These are phyloP conservation scores for Podospora australis DNA, from an alignment of 495 filamentous ascomycete species.

Conservation along the genomic window DNA sequence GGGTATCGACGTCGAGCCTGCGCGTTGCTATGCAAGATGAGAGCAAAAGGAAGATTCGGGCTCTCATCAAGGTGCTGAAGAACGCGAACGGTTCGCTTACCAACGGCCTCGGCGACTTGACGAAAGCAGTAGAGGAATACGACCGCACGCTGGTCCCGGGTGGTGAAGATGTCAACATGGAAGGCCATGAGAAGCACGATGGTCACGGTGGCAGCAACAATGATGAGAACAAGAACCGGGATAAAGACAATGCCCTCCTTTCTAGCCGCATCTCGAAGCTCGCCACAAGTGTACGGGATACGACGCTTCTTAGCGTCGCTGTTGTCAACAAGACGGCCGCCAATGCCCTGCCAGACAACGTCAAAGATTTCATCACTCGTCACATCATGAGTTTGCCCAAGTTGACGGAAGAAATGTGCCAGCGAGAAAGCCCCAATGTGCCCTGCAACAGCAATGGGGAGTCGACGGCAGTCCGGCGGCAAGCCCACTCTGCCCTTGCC, in stretches of 20 bases:
- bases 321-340: conserved; percentile 79
- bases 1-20: conserved; percentile 74
- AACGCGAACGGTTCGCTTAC: conserved; percentile 71
- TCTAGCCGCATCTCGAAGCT: conserved; percentile 59
- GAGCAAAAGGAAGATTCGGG: conserved; percentile 67
- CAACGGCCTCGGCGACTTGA: conserved; percentile 60
- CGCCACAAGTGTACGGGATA: conserved; percentile 65
- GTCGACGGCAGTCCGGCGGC: conserved; percentile 33
- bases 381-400: conserved; percentile 74
- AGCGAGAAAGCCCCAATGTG: conserved; percentile 41
- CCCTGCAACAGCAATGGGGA: conserved; percentile 31
- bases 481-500: conserved; percentile 65
- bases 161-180: conserved; percentile 15
- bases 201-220: too few relatives aligned
- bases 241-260: too few relatives aligned
- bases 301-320: conserved; percentile 67
- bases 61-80: conserved; percentile 68
- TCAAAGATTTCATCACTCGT: conserved; percentile 64
- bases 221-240: too few relatives aligned
- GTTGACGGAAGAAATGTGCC: conserved; percentile 56
- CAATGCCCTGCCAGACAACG: conserved; percentile 78
- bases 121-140: conserved; percentile 66
- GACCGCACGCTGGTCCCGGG: conserved; percentile 41
- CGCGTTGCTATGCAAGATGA: conserved; percentile 84
- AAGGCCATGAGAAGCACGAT: conserved; percentile 16